Evolutionary conservation across 306 rosid genomes (phyloP), one percentile per base, ranked within the genome.

Genomic region (Dalbergia cultrata): DNA sequence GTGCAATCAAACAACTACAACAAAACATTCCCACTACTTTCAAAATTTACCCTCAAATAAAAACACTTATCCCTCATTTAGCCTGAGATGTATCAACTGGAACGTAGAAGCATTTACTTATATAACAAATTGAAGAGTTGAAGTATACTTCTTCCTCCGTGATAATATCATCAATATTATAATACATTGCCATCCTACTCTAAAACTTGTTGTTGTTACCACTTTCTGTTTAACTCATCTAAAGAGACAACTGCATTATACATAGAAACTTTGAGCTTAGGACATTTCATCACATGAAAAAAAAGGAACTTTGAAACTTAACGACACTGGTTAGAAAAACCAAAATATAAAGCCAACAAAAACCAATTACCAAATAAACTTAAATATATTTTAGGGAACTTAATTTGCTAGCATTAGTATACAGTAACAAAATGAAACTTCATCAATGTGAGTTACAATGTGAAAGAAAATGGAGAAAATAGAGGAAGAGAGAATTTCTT

Each of bases 81-180:
- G 53, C 63, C 8, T 62, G 66, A 63, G 63, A 70, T 54, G 35
- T 61, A 78, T 8, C 22, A 54, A 67, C 58, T 34, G 45, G 9
- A n/a, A 17, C 19, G n/a, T 54, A n/a, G 72, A 79, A 72, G 35
- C 35, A 31, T 54, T 16, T 16, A 47, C 3, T 35, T 34, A 18
- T 10, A 52, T 13, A 7, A 39, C 50, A 47, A 70, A 57, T 33
- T 17, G 11, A 47, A 64, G 67, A 61, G 65, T 33, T 14, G 41
- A 67, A 76, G 59, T 59, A 47, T 65, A 91, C 99, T 94, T 93
- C 94, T 87, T 89, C 97, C 75, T 93, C 98, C 3, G 90, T 84
- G 44, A 91, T 65, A 83, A 95, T 93, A 82, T 93, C 99, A 75
- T 90, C 91, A 72, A 93, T 80, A 83, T 93, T 95, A 80, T 90